A percentile compares a stretch with the other conserved stretches of the same genome.
Conservation (phyloP, 73 alveolate species). For the Durusdinium trenchii region DNA sequence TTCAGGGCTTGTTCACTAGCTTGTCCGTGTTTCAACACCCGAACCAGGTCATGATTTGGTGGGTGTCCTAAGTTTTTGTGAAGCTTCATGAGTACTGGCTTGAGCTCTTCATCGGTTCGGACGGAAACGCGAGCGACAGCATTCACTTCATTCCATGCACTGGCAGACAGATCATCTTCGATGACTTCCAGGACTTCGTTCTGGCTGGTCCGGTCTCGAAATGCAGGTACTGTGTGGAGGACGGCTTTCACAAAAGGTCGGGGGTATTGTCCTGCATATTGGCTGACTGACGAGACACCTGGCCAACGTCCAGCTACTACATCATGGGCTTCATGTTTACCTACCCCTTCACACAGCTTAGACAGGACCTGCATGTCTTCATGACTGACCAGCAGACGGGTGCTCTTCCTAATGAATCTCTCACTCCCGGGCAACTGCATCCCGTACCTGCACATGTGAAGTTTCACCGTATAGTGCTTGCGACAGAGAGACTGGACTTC, state of each 20-base stretch:
- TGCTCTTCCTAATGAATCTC: background rate
- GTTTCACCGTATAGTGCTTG: background rate
- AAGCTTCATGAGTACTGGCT: background rate
- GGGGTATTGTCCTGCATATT: background rate
- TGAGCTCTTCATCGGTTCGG: background rate
- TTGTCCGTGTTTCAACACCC: background rate
- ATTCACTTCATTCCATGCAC: background rate
- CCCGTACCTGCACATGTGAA: slow-evolving; percentile 17
- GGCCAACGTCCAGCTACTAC: background rate
- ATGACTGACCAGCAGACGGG: background rate
- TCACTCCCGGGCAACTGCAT: background rate
- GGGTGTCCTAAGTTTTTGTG: background rate
- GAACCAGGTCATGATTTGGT: background rate
- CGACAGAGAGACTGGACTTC: background rate
- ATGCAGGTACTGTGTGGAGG: background rate
- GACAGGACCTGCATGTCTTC: background rate
- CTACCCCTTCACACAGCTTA: background rate
- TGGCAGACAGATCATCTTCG: background rate
- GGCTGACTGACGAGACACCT: background rate
- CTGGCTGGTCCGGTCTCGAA: background rate
- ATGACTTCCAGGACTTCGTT: background rate
- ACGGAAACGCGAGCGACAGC: background rate
- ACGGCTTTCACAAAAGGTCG: background rate
- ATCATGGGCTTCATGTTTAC: background rate
- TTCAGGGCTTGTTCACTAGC: background rate